These are phyloP conservation scores for Phytophthora parvispora DNA, from an alignment of 352 stramenopile species.

Conservation along the genomic window DNA sequence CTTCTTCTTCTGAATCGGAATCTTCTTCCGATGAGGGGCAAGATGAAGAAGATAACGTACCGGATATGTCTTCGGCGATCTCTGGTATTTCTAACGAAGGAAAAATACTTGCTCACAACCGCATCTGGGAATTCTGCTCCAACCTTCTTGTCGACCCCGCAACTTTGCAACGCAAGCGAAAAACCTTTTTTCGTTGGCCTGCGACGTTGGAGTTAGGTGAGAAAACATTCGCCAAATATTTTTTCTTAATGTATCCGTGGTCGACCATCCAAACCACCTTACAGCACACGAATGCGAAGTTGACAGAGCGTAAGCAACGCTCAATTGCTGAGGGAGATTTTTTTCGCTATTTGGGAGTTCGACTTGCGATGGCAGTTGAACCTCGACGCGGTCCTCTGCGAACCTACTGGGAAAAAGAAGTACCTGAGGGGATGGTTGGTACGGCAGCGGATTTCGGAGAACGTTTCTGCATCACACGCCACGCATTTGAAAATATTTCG, in stretches of 20 bases:
- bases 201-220: background rate
- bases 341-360: slow-evolving; percentile 5
- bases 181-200: background rate
- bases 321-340: slow-evolving; percentile 6
- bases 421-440: background rate
- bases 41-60: background rate
- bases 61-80: background rate
- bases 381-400: background rate
- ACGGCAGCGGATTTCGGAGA: slow-evolving; percentile 1
- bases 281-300: slow-evolving; percentile 1
- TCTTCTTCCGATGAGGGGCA: background rate
- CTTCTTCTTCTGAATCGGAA: background rate
- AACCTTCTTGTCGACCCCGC: background rate
- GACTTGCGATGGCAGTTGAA: background rate
- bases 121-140: background rate
- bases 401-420: background rate
- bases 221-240: background rate
- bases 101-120: background rate
- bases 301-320: background rate
- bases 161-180: background rate
- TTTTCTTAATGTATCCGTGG: slow-evolving; percentile 6
- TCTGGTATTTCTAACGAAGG: background rate
- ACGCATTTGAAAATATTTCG: slow-evolving; percentile 4
- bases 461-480: slow-evolving; percentile 1
- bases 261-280: slow-evolving; percentile 1